Evolutionary conservation across 2,329 filamentous ascomycete species (phyloP).

Genomic region (Bipolaris bicolor): DNA sequence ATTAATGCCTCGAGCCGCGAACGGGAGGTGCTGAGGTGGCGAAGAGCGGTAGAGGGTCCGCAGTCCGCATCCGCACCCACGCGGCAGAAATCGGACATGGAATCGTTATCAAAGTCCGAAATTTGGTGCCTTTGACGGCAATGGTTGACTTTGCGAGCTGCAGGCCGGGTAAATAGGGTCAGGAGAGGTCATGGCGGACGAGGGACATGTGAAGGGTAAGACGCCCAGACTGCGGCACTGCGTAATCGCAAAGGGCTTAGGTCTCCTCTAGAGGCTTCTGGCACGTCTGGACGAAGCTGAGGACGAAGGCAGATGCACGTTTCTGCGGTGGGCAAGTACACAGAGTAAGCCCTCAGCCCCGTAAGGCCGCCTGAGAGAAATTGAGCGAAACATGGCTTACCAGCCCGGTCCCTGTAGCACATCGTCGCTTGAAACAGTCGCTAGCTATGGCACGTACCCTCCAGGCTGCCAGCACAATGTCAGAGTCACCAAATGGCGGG

Average conservation of each 20-base stretch:
- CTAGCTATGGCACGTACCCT: not conserved
- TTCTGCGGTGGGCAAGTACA: slow-evolving; percentile 1
- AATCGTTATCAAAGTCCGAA: slow-evolving; percentile 2
- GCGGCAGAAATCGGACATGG: slow-evolving; percentile 3
- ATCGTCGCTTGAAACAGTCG: slow-evolving; percentile 2
- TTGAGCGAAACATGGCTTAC: slow-evolving; percentile 12
- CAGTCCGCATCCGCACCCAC: not conserved
- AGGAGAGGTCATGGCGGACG: slow-evolving; percentile 7
- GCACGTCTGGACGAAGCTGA: not conserved
- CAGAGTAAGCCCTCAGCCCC: slow-evolving; percentile 1
- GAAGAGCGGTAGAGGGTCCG: not conserved
- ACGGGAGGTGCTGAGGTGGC: not conserved
- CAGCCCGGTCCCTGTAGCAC: slow-evolving; percentile 7
- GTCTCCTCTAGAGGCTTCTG: slow-evolving; percentile 5
- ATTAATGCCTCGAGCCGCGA: slow-evolving; percentile 9
- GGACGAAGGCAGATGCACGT: not conserved
- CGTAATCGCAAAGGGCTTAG: slow-evolving; percentile 27
- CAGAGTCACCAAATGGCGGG: not conserved
- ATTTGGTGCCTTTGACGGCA: not conserved
- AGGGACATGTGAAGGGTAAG: slow-evolving; percentile 1
- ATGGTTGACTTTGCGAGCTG: slow-evolving; percentile 7
- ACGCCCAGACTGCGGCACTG: slow-evolving; percentile 19
- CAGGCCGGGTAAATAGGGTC: slow-evolving; percentile 3
- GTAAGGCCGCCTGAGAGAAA: slow-evolving; percentile 7
- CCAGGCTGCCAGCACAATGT: not conserved